phyloP scores from a whole-genome alignment of 805 yeast genomes.

The Lachancea meyersii region DNA sequence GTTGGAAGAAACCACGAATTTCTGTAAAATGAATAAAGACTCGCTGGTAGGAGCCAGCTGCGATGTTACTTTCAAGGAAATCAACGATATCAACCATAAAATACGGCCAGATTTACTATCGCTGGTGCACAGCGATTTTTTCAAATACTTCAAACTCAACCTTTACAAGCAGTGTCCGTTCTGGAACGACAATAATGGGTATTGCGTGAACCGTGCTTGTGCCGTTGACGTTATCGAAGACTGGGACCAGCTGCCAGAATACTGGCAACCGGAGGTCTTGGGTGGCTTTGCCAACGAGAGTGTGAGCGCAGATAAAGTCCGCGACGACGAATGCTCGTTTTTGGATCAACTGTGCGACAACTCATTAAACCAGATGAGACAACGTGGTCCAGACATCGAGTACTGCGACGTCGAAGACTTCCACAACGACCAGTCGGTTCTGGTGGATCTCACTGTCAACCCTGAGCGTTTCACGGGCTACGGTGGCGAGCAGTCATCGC shows the following conservation, averaged over 20 bases:
- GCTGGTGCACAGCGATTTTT: constrained; percentile 69
- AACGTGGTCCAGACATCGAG: constrained; percentile 42
- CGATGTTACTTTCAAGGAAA: constrained; percentile 40
- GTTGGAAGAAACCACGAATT: constrained; percentile 13
- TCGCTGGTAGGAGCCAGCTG: constrained; percentile 32
- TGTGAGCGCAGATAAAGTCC: constrained; percentile 24
- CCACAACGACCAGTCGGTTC: constrained; percentile 62
- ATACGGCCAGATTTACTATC: constrained; percentile 52
- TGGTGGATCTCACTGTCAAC: constrained; percentile 78
- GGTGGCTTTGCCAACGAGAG: constrained; percentile 34
- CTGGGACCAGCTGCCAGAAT: constrained; percentile 62
- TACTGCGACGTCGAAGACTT: constrained; percentile 63
- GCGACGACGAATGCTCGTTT: constrained; percentile 31
- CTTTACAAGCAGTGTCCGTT: constrained; percentile 80
- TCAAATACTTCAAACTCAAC: constrained; percentile 81
- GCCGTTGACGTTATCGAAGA: constrained; percentile 82
- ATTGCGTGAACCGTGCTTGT: constrained; percentile 82
- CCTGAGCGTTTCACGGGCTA: constrained; percentile 97
- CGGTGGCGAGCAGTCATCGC: constrained; percentile 84
- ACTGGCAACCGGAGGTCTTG: constrained; percentile 66
- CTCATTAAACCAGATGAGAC: constrained; percentile 10
- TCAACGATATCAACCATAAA: constrained; percentile 45
- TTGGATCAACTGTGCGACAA: constrained; percentile 35
- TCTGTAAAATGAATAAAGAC: constrained; percentile 31
- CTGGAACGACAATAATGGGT: constrained; percentile 70